Base-by-base conservation (phyloP, 1,284 basidiomycete genomes). In the Trichosporon sp. region DNA sequence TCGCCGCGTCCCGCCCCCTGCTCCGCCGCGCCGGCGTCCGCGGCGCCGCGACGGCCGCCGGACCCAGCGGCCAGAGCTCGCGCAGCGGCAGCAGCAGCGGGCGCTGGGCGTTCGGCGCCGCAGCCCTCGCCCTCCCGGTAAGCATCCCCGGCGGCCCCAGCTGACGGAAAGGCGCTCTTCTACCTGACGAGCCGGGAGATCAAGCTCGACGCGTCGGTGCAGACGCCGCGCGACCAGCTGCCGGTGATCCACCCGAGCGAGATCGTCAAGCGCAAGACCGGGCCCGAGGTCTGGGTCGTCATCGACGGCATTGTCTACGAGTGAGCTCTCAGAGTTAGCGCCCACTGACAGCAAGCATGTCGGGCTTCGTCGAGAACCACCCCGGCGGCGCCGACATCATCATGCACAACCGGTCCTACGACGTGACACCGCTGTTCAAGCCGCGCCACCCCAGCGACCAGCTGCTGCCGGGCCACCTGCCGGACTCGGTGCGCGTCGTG, bases 331-430 rank as follows among this genome's bases (percentile, higher is more conserved):
- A 12, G 23, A 38, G 9, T 44, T 7, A n/a, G 44, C n/a, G 29
- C 2, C 18, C 29, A 23, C 67, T 67, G 31, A 70, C 63, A 31
- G 27, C 6, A 68, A 82, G 80, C 72, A 76, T 82, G 72, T 78
- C 80, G 3, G 73, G 77, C 6, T 82, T 77, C 65, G 51, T 82
- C 21, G 75, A 79, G 25, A 78, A 80, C 71, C 80, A 82, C 70
- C 80, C 79, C 0, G 80, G 80, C 29, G 80, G 80, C n/a, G 65
- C 68, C n/a, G 80, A 82, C 58, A 78, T 82, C 62, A 80, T 82
- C 64, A 60, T 72, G 31, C 66, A 65, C 25, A 80, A 81, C 70
- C 72, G 76, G 29, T 76, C 74, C 5, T 77, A 76, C 73, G 80
- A 82, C 65, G 80, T 82, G 7, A 78, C 79, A 1, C 74, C 72